A percentile compares a stretch with the other conserved stretches of the same genome.
Conservation (phyloP, 2,329 filamentous ascomycete genomes). For the Nannizziopsis arthrosporioides region DNA sequence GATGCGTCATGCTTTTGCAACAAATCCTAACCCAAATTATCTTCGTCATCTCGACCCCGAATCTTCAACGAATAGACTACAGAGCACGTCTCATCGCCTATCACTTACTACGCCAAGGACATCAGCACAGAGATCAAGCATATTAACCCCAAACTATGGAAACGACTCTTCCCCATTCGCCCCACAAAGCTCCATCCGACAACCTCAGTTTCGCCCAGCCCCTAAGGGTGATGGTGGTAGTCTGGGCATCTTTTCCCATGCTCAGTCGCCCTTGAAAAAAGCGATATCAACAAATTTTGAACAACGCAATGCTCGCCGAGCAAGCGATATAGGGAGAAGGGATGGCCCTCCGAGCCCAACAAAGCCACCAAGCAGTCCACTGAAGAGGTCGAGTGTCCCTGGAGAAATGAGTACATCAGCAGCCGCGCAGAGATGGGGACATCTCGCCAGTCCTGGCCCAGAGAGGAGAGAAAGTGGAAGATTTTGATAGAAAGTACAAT, state of each 20-base stretch:
- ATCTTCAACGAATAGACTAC: conserved; percentile 29
- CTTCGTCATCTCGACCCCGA: conserved; percentile 60
- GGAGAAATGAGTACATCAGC: conserved; percentile 25
- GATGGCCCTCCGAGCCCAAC: conserved; percentile 28
- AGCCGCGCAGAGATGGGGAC: conserved; percentile 23
- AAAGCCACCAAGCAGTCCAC: conserved; percentile 31
- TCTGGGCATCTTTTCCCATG: conserved; percentile 67
- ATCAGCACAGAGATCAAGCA: conserved; percentile 22
- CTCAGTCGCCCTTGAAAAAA: conserved; percentile 74
- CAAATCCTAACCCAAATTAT: conserved; percentile 75
- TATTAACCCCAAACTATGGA: conserved; percentile 36
- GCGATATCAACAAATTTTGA: conserved; percentile 49
- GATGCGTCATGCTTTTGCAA: conserved; percentile 62
- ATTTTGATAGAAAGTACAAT: conserved; percentile 15
- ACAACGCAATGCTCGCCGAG: conserved; percentile 34
- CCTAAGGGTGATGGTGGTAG: conserved; percentile 56
- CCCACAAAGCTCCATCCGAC: conserved; percentile 38
- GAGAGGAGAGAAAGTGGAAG: conserved; percentile 22
- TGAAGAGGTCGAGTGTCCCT: conserved; percentile 35
- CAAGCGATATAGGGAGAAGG: conserved; percentile 27
- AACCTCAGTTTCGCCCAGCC: conserved; percentile 43
- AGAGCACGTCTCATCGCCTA: conserved; percentile 36
- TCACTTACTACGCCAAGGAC: conserved; percentile 16
- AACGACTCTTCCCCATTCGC: conserved; percentile 38
- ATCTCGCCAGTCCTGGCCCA: conserved; percentile 7